Conservation (phyloP, 2,329 filamentous ascomycete species). For the Domatiomyces globalis region DNA sequence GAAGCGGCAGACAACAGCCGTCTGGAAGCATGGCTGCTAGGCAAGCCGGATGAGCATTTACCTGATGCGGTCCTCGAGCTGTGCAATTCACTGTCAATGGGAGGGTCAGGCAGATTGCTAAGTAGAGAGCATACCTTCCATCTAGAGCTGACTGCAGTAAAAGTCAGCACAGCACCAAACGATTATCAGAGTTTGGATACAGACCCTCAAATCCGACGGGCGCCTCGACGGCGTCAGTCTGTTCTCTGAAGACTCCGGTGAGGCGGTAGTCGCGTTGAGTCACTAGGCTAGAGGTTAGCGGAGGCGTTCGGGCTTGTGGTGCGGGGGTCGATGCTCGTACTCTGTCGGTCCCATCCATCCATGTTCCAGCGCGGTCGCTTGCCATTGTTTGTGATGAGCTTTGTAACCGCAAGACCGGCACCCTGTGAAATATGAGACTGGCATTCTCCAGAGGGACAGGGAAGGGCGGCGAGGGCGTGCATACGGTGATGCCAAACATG, state of each 20-base stretch:
- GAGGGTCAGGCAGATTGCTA: not conserved
- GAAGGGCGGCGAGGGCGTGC: constrained; percentile 19
- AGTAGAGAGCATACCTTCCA: constrained; percentile 41
- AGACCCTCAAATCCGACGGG: constrained; percentile 45
- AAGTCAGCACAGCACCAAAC: constrained; percentile 7
- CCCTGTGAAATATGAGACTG: constrained; percentile 23
- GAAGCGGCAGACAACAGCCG: not conserved
- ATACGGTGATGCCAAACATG: constrained; percentile 29
- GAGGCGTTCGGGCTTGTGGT: not conserved
- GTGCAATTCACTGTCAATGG: not conserved
- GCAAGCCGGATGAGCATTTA: not conserved
- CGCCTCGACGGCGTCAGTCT: constrained; percentile 45
- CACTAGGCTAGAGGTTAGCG: constrained; percentile 34
- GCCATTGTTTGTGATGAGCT: constrained; percentile 48
- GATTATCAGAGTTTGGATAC: not conserved
- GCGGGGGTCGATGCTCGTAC: constrained; percentile 29
- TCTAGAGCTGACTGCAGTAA: constrained; percentile 41
- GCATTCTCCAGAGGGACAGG: constrained; percentile 6
- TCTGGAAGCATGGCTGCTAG: not conserved
- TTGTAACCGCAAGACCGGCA: constrained; percentile 42
- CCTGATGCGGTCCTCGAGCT: not conserved
- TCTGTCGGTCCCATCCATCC: constrained; percentile 53
- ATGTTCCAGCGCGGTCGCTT: constrained; percentile 46
- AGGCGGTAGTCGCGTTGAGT: constrained; percentile 52
- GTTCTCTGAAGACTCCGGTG: constrained; percentile 47